These are phyloP conservation scores for Tillandsia fasciculata DNA, from an alignment of 176 grass and related monocot species.

Conservation along the genomic window DNA sequence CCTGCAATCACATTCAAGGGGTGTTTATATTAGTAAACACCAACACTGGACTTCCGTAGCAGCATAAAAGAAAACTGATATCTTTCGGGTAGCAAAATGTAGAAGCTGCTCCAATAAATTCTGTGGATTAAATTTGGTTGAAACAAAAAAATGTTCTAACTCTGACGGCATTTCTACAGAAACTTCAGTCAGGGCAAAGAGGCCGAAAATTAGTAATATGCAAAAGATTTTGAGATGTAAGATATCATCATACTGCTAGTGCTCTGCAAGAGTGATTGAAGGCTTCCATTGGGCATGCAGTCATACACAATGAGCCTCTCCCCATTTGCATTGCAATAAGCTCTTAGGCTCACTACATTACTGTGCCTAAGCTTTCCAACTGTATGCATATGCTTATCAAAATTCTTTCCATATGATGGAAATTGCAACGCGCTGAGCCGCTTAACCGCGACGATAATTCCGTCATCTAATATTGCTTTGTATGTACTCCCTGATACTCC, in stretches of 20 bases:
- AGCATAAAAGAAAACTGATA: too few species aligned
- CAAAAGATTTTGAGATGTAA: background rate
- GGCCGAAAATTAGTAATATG: background rate
- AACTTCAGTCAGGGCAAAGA: background rate
- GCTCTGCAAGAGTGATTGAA: constrained; percentile 40
- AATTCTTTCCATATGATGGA: constrained; percentile 38
- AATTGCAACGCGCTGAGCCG: constrained; percentile 67
- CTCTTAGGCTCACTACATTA: constrained; percentile 56
- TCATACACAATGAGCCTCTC: constrained; percentile 70
- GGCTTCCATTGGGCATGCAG: constrained; percentile 52
- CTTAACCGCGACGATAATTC: constrained; percentile 60
- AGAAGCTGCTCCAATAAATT: too few species aligned
- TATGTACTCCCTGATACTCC: constrained; percentile 73
- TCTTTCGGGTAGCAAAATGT: too few species aligned
- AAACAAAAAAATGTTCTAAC: too few species aligned
- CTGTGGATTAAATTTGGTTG: too few species aligned
- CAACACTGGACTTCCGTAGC: too few species aligned
- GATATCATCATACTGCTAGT: constrained; percentile 7
- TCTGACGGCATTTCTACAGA: too few species aligned
- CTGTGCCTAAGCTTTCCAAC: constrained; percentile 53
- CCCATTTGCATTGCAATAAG: constrained; percentile 50
- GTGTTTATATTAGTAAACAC: too few species aligned
- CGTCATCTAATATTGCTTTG: constrained; percentile 62
- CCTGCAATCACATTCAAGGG: too few species aligned
- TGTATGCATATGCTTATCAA: constrained; percentile 54